A percentile compares a stretch with the other conserved stretches of the same genome.
phyloP scores from a whole-genome alignment of 371 early-diverging fungal genomes.

The Quaeritorhiza haematococci region DNA sequence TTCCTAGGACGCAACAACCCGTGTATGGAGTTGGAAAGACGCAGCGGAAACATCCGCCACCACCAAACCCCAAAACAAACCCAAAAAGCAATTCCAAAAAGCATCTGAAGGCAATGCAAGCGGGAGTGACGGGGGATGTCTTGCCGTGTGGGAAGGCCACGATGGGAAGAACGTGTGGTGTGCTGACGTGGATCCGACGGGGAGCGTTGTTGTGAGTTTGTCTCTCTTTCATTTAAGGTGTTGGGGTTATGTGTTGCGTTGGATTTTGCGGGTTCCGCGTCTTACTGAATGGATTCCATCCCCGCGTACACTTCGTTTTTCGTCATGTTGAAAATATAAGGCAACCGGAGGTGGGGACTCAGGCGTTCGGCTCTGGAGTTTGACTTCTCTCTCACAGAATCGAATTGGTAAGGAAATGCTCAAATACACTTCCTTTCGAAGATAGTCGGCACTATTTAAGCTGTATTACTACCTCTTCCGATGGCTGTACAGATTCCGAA shows the following conservation, averaged over 20 bases:
- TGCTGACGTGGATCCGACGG: slow-evolving; percentile 55
- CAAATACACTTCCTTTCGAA: too few relatives aligned
- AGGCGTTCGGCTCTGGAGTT: slow-evolving; percentile 69
- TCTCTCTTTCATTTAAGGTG: not conserved
- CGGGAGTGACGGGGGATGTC: slow-evolving; percentile 44
- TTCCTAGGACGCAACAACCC: slow-evolving; percentile 67
- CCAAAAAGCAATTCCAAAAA: too few relatives aligned
- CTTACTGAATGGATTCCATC: too few relatives aligned
- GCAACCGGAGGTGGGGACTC: slow-evolving; percentile 80
- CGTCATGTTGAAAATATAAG: not conserved
- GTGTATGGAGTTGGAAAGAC: slow-evolving; percentile 62
- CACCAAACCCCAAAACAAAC: too few relatives aligned
- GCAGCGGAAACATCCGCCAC: too few relatives aligned
- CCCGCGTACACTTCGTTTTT: not conserved
- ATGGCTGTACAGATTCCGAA: slow-evolving; percentile 13
- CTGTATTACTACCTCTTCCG: too few relatives aligned
- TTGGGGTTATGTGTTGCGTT: too few relatives aligned
- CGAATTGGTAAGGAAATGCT: slow-evolving; percentile 43
- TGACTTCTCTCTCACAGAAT: slow-evolving; percentile 48
- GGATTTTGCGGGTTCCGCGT: too few relatives aligned
- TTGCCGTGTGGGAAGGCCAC: slow-evolving; percentile 75
- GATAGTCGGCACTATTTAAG: too few relatives aligned
- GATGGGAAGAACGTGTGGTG: slow-evolving; percentile 81
- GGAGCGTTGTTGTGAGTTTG: slow-evolving; percentile 37
- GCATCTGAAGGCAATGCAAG: slow-evolving; percentile 26